These are phyloP conservation scores for Lupinus albus DNA, from an alignment of 306 rosid genomes.

Conservation along the genomic window DNA sequence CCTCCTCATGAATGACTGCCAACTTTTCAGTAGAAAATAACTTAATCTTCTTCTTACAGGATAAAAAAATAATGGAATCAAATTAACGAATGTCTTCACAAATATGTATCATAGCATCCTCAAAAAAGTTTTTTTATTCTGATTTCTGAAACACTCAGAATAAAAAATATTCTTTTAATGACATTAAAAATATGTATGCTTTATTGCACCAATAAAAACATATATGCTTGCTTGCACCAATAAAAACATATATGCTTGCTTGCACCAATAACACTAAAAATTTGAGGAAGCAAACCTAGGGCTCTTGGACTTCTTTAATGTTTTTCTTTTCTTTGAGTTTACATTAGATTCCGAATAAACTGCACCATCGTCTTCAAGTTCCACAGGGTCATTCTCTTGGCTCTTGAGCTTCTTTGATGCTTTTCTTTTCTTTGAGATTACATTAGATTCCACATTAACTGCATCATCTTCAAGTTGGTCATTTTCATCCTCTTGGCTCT, in stretches of 20 bases:
- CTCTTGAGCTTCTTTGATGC: constrained; percentile 37
- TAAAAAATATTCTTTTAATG: constrained; percentile 3
- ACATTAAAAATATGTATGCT: too few relatives aligned
- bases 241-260: background rate
- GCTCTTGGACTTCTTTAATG: constrained; percentile 49
- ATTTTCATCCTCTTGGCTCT: constrained; percentile 29
- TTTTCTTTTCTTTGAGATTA: constrained; percentile 73
- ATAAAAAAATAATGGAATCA: constrained; percentile 36
- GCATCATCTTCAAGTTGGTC: too few relatives aligned
- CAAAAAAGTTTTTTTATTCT: constrained; percentile 35
- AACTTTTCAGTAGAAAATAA: constrained; percentile 47
- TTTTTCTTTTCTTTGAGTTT: too few relatives aligned
- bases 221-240: too few relatives aligned
- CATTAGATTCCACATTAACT: background rate
- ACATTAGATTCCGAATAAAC: too few relatives aligned
- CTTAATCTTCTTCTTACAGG: constrained; percentile 76
- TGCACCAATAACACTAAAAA: constrained; percentile 6
- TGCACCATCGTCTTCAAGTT: too few relatives aligned
- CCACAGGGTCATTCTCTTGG: too few relatives aligned
- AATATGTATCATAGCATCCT: background rate
- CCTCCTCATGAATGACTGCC: constrained; percentile 45
- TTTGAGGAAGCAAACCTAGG: constrained; percentile 55
- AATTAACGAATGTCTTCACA: background rate
- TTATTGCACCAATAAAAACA: too few relatives aligned
- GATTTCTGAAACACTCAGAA: constrained; percentile 11